Base-by-base conservation (phyloP, 345 rosid genomes). In the Cardiospermum halicacabum region DNA sequence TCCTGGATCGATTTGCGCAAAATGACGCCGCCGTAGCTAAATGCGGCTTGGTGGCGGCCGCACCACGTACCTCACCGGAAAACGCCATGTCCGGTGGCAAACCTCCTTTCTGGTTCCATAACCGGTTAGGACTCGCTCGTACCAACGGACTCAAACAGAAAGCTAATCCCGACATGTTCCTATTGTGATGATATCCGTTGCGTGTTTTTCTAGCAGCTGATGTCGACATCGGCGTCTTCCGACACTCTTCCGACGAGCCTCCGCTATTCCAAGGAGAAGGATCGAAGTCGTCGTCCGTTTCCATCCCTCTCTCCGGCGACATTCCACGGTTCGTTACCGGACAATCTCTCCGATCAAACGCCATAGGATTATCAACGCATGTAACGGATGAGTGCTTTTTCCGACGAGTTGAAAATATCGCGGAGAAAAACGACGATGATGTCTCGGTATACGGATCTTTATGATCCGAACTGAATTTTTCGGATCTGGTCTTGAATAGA, bases 81-180 rank as follows among this genome's bases (percentile, higher is more conserved):
- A 53, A 69, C 12, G 78, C 74, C 37, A 74, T 42, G 7, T 88
- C 97, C 59, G 92, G 72, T 48, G 75, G 73, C 58, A 77, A 47
- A 0, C 79, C 80, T 2, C 75, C 78, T 75, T 80, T 87, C 73
- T 86, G 83, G 50, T 61, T 84, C 85, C 91, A 79, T 19, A 78
- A 77, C 61, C 78, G 72, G 66, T 70, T 80, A n/a, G 97, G 99
- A 69, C 96, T 95, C 36, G 92, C 81, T 73, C 99, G 82, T 56
- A 91, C 92, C 18, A 95, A 73, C 30, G 99, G 99, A 69, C 95
- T 91, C 76, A 94, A 67, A 72, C 97, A 94, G 72, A 94, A 87
- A 28, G 84, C 75, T 60, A 91, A 74, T 27, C 86, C 88, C 0
- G 98, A 76, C 19, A 80, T 49, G 71, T 69, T 79, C 66, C 64